Evolutionary conservation across 1,139 yeast genomes (phyloP).

Genomic region (Eremothecium gossypii): DNA sequence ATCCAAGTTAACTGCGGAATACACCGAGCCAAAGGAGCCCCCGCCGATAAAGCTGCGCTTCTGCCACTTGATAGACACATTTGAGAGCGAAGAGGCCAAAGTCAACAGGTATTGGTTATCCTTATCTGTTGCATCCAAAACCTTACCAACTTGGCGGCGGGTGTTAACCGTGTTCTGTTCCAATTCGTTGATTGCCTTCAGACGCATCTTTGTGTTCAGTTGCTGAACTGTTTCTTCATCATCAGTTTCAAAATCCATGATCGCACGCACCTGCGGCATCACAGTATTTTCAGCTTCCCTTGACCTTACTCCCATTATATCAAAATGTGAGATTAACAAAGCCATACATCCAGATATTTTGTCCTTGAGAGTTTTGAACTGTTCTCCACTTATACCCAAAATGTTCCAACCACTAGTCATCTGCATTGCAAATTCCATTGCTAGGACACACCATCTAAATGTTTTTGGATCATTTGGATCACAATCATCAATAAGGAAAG

Average conservation of each 20-base stretch:
- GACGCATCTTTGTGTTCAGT: conserved; percentile 31
- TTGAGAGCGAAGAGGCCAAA: conserved; percentile 81
- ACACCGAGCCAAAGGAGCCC: conserved; percentile 93
- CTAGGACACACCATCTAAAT: conserved; percentile 92
- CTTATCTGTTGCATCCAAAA: conserved; percentile 75
- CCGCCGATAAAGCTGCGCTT: conserved; percentile 92
- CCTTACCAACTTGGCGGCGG: conserved; percentile 61
- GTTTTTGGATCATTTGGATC: conserved; percentile 85
- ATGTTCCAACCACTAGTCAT: conserved; percentile 89
- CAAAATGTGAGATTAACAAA: conserved; percentile 85
- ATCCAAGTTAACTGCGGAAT: conserved; percentile 83
- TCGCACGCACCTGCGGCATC: conserved; percentile 34
- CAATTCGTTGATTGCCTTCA: conserved; percentile 30
- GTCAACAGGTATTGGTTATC: conserved; percentile 83
- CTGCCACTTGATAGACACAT: conserved; percentile 94
- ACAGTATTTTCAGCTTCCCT: conserved; percentile 50
- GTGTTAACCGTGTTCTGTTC: conserved; percentile 20
- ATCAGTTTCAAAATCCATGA: conserved; percentile 25
- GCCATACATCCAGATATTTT: conserved; percentile 96
- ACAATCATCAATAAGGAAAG: conserved; percentile 90
- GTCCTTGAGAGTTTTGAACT: conserved; percentile 59
- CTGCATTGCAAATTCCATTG: conserved; percentile 92
- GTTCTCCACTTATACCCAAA: conserved; percentile 67
- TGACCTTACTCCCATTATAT: conserved; percentile 96
- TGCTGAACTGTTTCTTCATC: conserved; percentile 34